Evolutionary conservation across 2,329 filamentous ascomycete genomes (phyloP).

Genomic region (Colletotrichum truncatum): DNA sequence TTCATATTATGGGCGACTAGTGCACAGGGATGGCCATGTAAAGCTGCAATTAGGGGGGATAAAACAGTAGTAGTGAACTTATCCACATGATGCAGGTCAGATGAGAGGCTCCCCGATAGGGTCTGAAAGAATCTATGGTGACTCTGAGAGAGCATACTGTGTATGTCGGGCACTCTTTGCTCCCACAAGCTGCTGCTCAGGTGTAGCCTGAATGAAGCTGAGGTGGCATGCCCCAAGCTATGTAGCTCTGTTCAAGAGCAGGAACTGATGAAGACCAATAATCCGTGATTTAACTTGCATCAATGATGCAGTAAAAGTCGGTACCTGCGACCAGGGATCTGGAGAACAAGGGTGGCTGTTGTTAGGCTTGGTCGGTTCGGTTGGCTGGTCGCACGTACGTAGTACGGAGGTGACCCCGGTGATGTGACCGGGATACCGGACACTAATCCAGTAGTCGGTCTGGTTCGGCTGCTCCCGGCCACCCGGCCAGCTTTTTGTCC

Average conservation of each 20-base stretch:
- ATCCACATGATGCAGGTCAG: background rate
- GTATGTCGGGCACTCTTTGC: too few species aligned
- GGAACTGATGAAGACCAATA: background rate
- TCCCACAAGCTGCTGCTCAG: background rate
- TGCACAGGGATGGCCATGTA: too few species aligned
- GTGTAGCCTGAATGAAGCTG: background rate
- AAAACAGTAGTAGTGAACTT: too few species aligned
- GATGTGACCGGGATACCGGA: slow-evolving; percentile 6
- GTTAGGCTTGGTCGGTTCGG: background rate
- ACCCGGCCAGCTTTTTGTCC: background rate
- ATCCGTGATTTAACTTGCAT: slow-evolving; percentile 1
- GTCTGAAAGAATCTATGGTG: too few species aligned
- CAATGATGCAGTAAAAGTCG: background rate
- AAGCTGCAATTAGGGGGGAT: too few species aligned
- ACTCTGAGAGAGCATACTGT: too few species aligned
- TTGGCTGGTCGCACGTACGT: background rate
- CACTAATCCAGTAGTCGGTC: background rate
- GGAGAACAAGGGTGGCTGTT: slow-evolving; percentile 7
- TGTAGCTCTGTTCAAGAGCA: background rate
- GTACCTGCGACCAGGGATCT: slow-evolving; percentile 16
- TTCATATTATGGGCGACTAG: too few species aligned
- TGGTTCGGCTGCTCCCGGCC: slow-evolving; percentile 20
- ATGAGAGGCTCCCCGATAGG: background rate
- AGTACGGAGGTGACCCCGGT: slow-evolving; percentile 6
- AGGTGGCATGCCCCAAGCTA: background rate